phyloP scores from a whole-genome alignment of 306 rosid species.

The Inga oerstediana region DNA sequence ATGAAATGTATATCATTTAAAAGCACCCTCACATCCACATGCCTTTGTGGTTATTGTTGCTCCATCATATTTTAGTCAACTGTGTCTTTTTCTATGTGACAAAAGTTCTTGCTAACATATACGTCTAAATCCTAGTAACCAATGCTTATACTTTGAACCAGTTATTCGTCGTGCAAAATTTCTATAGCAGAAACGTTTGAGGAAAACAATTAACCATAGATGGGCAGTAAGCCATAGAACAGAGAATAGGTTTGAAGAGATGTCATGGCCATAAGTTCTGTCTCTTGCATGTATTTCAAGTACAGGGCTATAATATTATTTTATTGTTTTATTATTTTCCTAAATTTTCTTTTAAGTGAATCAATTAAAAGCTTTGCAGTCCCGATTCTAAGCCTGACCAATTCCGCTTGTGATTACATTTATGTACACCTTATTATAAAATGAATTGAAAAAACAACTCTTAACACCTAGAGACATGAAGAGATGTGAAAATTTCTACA shows the following conservation, averaged over 20 bases:
- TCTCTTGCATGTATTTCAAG: background rate
- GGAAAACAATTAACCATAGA: background rate
- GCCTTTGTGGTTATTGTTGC: background rate
- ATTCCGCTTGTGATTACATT: background rate
- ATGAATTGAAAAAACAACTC: too few relatives aligned
- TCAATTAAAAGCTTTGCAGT: background rate
- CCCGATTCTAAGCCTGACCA: background rate
- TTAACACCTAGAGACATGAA: too few relatives aligned
- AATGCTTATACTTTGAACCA: background rate
- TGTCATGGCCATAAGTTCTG: background rate
- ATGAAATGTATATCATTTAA: conserved; percentile 1
- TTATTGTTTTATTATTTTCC: background rate
- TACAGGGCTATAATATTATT: background rate
- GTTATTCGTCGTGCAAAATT: background rate
- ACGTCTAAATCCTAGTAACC: background rate
- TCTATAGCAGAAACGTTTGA: background rate
- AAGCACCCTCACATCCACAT: background rate
- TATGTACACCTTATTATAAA: background rate
- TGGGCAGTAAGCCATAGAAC: background rate
- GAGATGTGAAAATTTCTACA: background rate
- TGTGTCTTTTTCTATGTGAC: background rate
- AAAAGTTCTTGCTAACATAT: background rate
- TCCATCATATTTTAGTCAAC: background rate
- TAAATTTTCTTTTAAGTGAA: background rate
- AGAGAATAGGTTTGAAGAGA: background rate